Evolutionary conservation across 805 yeast genomes (phyloP).

Genomic region (Hanseniaspora lachancei): DNA sequence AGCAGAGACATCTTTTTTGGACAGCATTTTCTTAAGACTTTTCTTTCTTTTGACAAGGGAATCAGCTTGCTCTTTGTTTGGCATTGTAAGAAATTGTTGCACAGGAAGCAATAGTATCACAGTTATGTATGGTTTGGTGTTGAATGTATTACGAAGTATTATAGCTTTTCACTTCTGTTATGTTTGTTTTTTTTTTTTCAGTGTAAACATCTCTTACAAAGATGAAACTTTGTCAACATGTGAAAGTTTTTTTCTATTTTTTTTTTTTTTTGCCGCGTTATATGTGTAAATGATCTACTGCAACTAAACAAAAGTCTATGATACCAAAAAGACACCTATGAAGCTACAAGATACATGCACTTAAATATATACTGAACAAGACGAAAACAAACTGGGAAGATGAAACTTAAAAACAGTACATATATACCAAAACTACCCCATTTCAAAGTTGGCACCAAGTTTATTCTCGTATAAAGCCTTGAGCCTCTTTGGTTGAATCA

Average conservation of each 20-base stretch:
- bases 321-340: no score
- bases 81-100: background rate
- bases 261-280: no score
- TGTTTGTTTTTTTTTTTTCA: background rate
- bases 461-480: background rate
- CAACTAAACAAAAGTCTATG: no score
- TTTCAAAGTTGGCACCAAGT: conserved; percentile 5
- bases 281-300: no score
- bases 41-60: conserved; percentile 11
- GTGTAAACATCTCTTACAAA: background rate
- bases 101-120: background rate
- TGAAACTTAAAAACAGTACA: no score
- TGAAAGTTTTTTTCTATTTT: conserved; percentile 5
- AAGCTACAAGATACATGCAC: no score
- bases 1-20: conserved; percentile 10
- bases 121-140: background rate
- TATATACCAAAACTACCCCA: background rate
- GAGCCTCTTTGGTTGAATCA: background rate
- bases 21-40: conserved; percentile 12
- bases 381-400: no score
- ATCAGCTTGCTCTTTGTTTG: conserved; percentile 4
- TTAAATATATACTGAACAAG: no score
- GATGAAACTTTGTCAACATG: background rate
- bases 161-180: no score
- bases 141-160: background rate